phyloP scores from a whole-genome alignment of 805 yeast species.

The Metschnikowia continentalis region DNA sequence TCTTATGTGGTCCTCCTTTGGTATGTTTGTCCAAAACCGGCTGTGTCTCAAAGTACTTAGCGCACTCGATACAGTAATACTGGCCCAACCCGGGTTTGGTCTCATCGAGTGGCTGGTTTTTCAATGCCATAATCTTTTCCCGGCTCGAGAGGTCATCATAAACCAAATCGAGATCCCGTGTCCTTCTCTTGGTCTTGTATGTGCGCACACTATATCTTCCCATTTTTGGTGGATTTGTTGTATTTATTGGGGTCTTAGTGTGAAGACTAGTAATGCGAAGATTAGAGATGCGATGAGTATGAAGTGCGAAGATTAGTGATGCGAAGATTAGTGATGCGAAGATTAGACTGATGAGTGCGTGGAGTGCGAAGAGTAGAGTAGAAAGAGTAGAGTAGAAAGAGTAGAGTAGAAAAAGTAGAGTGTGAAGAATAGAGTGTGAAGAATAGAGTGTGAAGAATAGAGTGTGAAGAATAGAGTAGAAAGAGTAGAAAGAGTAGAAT shows the following conservation, averaged over 20 bases:
- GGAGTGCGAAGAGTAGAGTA: conserved; percentile 1
- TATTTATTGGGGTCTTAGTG: conserved; percentile 4
- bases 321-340: background rate
- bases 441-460: too few relatives aligned
- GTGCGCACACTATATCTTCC: conserved; percentile 83
- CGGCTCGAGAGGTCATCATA: conserved; percentile 65
- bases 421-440: too few relatives aligned
- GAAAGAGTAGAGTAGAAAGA: too few relatives aligned
- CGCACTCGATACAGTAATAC: conserved; percentile 90
- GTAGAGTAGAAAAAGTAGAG: too few relatives aligned
- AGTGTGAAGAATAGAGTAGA: too few relatives aligned
- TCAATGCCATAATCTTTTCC: conserved; percentile 58
- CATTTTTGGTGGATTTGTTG: conserved; percentile 37
- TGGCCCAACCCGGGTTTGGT: conserved; percentile 92
- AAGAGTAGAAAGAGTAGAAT: too few relatives aligned
- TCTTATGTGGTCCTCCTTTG: conserved; percentile 75
- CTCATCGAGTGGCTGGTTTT: conserved; percentile 86
- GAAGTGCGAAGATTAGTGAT: conserved; percentile 6
- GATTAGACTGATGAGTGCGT: background rate
- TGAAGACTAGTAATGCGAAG: background rate
- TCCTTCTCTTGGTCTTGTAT: conserved; percentile 86
- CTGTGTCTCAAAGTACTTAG: conserved; percentile 82
- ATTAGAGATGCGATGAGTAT: background rate
- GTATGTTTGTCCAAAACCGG: conserved; percentile 67
- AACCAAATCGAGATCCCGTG: conserved; percentile 79